Evolutionary conservation across 768 basidiomycete species (phyloP).

Genomic region (Cystobasidium onofrii): DNA sequence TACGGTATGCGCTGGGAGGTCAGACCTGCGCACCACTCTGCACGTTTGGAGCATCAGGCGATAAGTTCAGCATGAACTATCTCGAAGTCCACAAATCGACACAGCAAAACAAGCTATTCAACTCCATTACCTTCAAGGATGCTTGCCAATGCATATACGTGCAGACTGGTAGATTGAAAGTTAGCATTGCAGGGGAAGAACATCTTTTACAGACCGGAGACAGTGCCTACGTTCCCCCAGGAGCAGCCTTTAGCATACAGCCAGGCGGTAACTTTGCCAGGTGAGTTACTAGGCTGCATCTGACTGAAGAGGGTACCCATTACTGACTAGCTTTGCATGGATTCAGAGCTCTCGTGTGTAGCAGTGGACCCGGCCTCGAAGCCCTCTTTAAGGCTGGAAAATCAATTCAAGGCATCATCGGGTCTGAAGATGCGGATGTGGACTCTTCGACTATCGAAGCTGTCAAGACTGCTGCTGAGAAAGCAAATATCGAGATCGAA

Average conservation of each 20-base stretch:
- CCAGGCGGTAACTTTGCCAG: slow-evolving; percentile 1
- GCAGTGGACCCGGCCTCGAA: background rate
- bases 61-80: slow-evolving; percentile 25
- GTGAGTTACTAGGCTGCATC: too few relatives aligned
- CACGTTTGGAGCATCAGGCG: background rate
- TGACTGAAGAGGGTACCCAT: too few relatives aligned
- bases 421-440: background rate
- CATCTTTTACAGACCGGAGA: slow-evolving; percentile 10
- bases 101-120: background rate
- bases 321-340: background rate
- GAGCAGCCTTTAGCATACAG: background rate
- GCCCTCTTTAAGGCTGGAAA: slow-evolving; percentile 1
- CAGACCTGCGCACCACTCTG: slow-evolving; percentile 19
- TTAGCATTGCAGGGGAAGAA: background rate
- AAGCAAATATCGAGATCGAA: background rate
- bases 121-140: slow-evolving; percentile 3
- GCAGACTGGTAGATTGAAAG: slow-evolving; percentile 1
- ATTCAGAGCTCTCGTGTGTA: background rate
- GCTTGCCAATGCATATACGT: background rate
- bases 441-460: background rate
- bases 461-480: background rate
- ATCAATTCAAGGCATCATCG: background rate
- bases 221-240: slow-evolving; percentile 5
- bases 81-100: slow-evolving; percentile 5
- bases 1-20: background rate